Conservation (phyloP, 2,329 filamentous ascomycete genomes). For the Penicillium sp. region DNA sequence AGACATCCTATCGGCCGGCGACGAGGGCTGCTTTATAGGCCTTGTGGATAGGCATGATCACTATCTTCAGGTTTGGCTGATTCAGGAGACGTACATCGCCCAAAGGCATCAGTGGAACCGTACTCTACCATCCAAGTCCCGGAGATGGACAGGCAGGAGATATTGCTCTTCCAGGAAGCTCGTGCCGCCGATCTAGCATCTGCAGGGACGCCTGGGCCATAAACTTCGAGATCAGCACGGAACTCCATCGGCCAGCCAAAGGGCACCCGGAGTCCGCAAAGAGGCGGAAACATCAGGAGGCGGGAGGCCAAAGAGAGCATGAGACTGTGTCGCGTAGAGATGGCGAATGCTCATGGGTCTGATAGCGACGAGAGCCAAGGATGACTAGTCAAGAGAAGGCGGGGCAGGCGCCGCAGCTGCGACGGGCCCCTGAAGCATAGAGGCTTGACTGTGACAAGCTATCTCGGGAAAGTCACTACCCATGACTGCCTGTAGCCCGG, state of each 20-base stretch:
- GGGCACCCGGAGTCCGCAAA: conserved; percentile 23
- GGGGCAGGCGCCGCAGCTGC: conserved; percentile 10
- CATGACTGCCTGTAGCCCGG: background rate
- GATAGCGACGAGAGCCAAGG: conserved; percentile 11
- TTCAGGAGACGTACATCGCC: background rate
- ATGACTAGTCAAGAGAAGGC: conserved; percentile 10
- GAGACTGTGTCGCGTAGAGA: conserved; percentile 13
- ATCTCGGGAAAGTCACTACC: conserved; percentile 6
- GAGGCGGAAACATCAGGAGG: conserved; percentile 4
- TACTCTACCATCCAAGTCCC: conserved; percentile 18
- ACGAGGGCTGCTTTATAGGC: conserved; percentile 32
- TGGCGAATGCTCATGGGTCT: conserved; percentile 7
- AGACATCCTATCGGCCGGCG: conserved; percentile 10
- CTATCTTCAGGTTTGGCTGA: background rate
- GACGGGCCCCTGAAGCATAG: conserved; percentile 9
- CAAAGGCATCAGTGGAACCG: background rate
- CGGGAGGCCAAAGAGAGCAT: conserved; percentile 9
- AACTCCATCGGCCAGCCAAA: conserved; percentile 30
- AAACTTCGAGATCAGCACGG: conserved; percentile 27
- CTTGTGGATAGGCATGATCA: conserved; percentile 5
- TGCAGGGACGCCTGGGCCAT: conserved; percentile 12
- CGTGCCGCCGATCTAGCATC: conserved; percentile 24
- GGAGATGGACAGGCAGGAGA: conserved; percentile 21
- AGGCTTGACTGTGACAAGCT: conserved; percentile 29
- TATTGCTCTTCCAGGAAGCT: conserved; percentile 29